Conservation (phyloP, 306 rosid genomes). For the Vigna angularis region DNA sequence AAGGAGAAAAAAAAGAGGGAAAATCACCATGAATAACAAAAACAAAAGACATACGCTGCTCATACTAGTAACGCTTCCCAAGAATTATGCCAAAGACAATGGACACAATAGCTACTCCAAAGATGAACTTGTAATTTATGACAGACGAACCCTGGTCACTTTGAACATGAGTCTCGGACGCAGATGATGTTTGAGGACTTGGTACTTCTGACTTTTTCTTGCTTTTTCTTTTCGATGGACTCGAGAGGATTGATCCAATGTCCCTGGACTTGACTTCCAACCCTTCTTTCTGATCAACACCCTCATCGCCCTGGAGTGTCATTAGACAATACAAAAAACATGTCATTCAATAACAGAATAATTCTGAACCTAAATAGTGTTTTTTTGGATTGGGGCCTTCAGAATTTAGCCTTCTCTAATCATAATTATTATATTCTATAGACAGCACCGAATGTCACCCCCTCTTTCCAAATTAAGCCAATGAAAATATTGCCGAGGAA, state of each 20-base stretch:
- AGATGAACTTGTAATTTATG: slow-evolving; percentile 60
- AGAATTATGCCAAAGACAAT: slow-evolving; percentile 78
- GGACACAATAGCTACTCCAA: slow-evolving; percentile 81
- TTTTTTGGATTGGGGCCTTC: background rate
- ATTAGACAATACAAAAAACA: slow-evolving; percentile 36
- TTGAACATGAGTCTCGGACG: slow-evolving; percentile 52
- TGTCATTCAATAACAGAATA: background rate
- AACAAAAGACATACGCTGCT: slow-evolving; percentile 30
- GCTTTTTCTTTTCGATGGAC: slow-evolving; percentile 76
- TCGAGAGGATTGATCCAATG: slow-evolving; percentile 68
- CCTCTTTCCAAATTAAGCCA: background rate
- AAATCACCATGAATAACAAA: slow-evolving; percentile 34
- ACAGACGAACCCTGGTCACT: slow-evolving; percentile 59
- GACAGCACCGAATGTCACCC: background rate
- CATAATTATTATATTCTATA: background rate
- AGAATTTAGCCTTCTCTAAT: background rate
- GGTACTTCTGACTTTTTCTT: slow-evolving; percentile 81
- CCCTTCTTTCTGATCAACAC: slow-evolving; percentile 55
- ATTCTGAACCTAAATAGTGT: background rate
- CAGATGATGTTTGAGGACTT: slow-evolving; percentile 61
- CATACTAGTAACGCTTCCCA: slow-evolving; percentile 78
- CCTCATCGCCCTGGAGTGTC: slow-evolving; percentile 64
- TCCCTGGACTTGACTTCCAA: slow-evolving; percentile 83
- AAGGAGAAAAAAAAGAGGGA: slow-evolving; percentile 28
- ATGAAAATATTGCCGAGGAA: background rate